Conservation (phyloP, 1,139 yeast genomes). For the Yamadazyma kanchanaburiensis region DNA sequence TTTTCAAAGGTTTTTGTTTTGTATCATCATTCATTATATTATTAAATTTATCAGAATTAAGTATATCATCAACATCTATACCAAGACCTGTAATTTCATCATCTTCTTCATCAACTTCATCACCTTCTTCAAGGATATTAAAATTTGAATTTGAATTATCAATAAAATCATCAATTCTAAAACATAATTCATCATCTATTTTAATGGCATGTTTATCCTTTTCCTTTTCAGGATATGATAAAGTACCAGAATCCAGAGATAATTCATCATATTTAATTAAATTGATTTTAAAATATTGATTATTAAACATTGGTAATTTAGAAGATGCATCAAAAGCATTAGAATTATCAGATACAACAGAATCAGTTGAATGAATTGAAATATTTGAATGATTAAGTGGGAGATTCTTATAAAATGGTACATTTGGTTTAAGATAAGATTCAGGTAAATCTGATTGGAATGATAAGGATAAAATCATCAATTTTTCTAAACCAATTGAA, state of each 20-base stretch:
- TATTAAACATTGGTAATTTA: conserved; percentile 38
- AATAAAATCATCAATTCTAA: conserved; percentile 40
- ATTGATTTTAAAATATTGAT: conserved; percentile 33
- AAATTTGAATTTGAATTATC: conserved; percentile 20
- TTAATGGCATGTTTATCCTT: conserved; percentile 23
- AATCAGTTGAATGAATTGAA: conserved; percentile 29
- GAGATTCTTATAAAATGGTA: conserved; percentile 3
- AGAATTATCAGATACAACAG: conserved; percentile 11
- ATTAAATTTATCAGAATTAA: conserved; percentile 41
- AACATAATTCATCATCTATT: conserved; percentile 32
- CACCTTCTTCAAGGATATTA: conserved; percentile 19
- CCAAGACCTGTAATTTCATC: conserved; percentile 43
- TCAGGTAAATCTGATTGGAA: conserved; percentile 44
- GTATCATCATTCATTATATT: conserved; percentile 19
- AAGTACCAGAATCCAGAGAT: conserved; percentile 6
- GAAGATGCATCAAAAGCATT: conserved; percentile 15
- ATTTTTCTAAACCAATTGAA: conserved; percentile 33
- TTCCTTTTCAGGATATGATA: conserved; percentile 1
- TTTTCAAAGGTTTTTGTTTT: conserved; percentile 2
- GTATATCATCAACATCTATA: conserved; percentile 44
- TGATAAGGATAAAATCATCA: conserved; percentile 37
- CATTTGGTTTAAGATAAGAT: conserved; percentile 24
- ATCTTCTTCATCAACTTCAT: conserved; percentile 25
- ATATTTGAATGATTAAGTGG: conserved; percentile 18
- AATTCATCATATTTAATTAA: conserved; percentile 38